Base-by-base conservation (phyloP, 75 land plant species). In the Larix kaempferi region DNA sequence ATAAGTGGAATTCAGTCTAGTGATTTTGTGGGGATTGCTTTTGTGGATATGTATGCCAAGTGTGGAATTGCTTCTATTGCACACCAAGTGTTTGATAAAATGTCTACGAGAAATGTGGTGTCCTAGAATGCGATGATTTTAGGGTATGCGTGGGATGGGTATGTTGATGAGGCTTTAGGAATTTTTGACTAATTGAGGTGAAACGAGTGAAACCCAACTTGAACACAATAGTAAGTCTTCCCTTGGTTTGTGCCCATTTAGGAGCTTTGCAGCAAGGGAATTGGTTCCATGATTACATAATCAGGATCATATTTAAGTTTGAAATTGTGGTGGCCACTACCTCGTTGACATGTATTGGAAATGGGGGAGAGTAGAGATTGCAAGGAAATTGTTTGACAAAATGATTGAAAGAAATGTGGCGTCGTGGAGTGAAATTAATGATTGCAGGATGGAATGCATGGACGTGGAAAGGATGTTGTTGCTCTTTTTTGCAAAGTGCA, bases 371-470 rank as follows among this genome's bases (percentile, higher is more conserved):
- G 13, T 82, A 33, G 25, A n/a, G 59, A 79, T 74, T 62, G 84
- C 80, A 33, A 26, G 73, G 29, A 26, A 72, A 13, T n/a, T 71
- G 25, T 82, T 82, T 52, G 80, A 82, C 41, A 44, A 52, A 14
- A 78, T 82, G 62, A 5, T 56, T 41, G 49, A 10, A 19, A 67
- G 57, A 26, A 67, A 77, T 60, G 76, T 73, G 2, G 80, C 78
- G 29, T 78, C 80, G 22, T 82, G 83, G 83, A 78, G 55, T 71
- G 35, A 80, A 3, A 71, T 82, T n/a, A n/a, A n/a, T n/a, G 80
- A 71, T 82, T 19, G 72, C 83, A 26, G 83, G 80, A 62, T 41
- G 83, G 59, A 22, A 52, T 69, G 56, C 75, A 82, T 77, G 83
- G 75, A n/a, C 37, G 25, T 39, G 80, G 80, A 1, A 56, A 78